A percentile compares a stretch with the other conserved stretches of the same genome.
phyloP scores from a whole-genome alignment of 768 basidiomycete species.

The Chalciporus pseudorubinellus region DNA sequence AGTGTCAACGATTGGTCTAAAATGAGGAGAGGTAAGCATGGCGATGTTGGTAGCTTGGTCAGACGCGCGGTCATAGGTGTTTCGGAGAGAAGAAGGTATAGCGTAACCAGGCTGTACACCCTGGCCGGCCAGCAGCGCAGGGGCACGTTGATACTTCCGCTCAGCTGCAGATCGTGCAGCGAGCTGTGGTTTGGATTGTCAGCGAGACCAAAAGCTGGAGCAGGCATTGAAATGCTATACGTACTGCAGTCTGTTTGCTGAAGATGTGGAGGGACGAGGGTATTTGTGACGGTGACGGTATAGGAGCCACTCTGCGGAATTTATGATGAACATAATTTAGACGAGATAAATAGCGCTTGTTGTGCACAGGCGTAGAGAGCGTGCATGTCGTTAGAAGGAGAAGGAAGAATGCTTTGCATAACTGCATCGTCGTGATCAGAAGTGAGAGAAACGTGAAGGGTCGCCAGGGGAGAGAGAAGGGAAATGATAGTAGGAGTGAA shows the following conservation, averaged over 20 bases:
- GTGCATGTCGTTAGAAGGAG: slow-evolving; percentile 5
- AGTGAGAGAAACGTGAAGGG: too few species aligned
- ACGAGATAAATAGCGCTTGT: neutral
- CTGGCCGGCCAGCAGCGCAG: slow-evolving; percentile 11
- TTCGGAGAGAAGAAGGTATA: slow-evolving; percentile 14
- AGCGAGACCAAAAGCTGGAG: neutral
- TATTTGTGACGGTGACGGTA: neutral
- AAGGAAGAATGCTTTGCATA: slow-evolving; percentile 1
- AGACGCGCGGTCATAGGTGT: slow-evolving; percentile 18
- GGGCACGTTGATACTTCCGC: slow-evolving; percentile 19
- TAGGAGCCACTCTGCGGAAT: neutral
- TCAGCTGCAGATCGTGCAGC: slow-evolving; percentile 9
- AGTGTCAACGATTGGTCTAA: neutral
- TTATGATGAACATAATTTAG: neutral
- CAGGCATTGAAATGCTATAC: neutral
- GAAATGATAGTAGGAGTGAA: neutral
- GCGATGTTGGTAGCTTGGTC: slow-evolving; percentile 15
- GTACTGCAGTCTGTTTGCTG: slow-evolving; percentile 9
- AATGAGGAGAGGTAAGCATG: neutral
- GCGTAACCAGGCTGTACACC: slow-evolving; percentile 3
- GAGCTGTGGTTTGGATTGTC: slow-evolving; percentile 11
- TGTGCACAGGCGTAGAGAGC: slow-evolving; percentile 14
- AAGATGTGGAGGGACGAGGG: neutral
- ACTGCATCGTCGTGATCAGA: slow-evolving; percentile 11
- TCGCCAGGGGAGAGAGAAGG: neutral